These are phyloP conservation scores for Cladophialophora chaetospira DNA, from an alignment of 2,329 filamentous ascomycete species.

Conservation along the genomic window DNA sequence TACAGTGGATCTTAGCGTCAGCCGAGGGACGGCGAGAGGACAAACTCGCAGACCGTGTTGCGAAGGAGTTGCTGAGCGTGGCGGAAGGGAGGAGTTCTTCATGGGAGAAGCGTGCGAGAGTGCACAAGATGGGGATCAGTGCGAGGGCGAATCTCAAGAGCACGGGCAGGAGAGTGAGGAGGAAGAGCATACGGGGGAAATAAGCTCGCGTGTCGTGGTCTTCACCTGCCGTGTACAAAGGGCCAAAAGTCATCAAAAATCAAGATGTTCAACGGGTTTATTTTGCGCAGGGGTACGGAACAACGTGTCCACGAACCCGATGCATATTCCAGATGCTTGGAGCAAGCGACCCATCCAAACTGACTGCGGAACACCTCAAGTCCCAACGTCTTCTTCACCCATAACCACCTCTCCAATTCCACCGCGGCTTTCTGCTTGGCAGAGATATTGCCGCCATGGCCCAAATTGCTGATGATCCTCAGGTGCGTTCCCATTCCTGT, in stretches of 20 bases:
- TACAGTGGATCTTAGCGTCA: slow-evolving; percentile 86
- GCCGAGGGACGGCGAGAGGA: slow-evolving; percentile 75
- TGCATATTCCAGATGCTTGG: too few species aligned
- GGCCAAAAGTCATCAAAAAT: neutral
- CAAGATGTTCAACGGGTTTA: neutral
- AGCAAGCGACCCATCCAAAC: too few species aligned
- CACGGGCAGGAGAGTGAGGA: slow-evolving; percentile 33
- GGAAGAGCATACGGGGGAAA: slow-evolving; percentile 10
- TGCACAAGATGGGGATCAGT: slow-evolving; percentile 80
- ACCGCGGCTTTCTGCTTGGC: slow-evolving; percentile 9
- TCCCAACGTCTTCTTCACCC: slow-evolving; percentile 11
- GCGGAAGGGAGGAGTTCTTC: slow-evolving; percentile 80
- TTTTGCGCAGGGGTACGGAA: neutral
- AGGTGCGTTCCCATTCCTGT: neutral
- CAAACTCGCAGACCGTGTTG: slow-evolving; percentile 75
- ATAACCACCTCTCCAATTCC: slow-evolving; percentile 8
- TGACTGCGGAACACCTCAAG: slow-evolving; percentile 1
- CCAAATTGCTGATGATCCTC: slow-evolving; percentile 6
- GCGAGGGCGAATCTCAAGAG: slow-evolving; percentile 70
- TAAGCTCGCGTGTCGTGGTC: neutral
- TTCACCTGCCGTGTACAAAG: neutral
- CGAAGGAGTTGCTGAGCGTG: slow-evolving; percentile 82
- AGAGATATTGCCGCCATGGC: slow-evolving; percentile 8
- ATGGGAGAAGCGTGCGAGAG: slow-evolving; percentile 76
- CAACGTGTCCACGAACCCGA: neutral